phyloP scores from a whole-genome alignment of 2,329 filamentous ascomycete species.

The Epichloe bromicola region DNA sequence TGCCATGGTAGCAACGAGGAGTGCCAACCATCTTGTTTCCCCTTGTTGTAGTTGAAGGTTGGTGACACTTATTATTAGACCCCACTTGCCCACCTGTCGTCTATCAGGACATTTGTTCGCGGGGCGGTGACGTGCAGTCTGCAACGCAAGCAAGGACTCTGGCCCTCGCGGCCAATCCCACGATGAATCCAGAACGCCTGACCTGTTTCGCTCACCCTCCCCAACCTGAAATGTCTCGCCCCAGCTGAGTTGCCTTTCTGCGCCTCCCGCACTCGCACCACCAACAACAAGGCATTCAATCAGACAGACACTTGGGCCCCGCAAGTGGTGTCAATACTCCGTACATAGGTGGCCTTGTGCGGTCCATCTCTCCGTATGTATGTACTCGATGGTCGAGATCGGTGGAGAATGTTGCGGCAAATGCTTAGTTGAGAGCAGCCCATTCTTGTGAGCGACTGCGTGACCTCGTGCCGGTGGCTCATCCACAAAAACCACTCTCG shows the following conservation, averaged over 20 bases:
- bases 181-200: conserved; percentile 1
- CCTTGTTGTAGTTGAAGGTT: not conserved
- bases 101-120: not conserved
- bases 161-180: conserved; percentile 2
- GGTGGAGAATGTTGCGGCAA: not conserved
- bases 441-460: conserved; percentile 1
- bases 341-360: not conserved
- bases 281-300: not conserved
- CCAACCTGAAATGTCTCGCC: not conserved
- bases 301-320: not conserved
- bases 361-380: not conserved
- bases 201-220: conserved; percentile 3
- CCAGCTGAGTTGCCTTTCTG: not conserved
- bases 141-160: not conserved
- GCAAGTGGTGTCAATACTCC: not conserved
- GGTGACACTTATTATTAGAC: not conserved
- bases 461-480: conserved; percentile 1
- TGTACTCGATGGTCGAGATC: not conserved
- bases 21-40: not conserved
- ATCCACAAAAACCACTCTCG: not conserved
- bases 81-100: not conserved
- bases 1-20: not conserved
- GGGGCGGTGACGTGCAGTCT: conserved; percentile 5
- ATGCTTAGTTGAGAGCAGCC: not conserved
- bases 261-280: conserved; percentile 1